A percentile compares a stretch with the other conserved stretches of the same genome.
phyloP scores from a whole-genome alignment of 2,329 filamentous ascomycete genomes.

The Penicillium sp. region DNA sequence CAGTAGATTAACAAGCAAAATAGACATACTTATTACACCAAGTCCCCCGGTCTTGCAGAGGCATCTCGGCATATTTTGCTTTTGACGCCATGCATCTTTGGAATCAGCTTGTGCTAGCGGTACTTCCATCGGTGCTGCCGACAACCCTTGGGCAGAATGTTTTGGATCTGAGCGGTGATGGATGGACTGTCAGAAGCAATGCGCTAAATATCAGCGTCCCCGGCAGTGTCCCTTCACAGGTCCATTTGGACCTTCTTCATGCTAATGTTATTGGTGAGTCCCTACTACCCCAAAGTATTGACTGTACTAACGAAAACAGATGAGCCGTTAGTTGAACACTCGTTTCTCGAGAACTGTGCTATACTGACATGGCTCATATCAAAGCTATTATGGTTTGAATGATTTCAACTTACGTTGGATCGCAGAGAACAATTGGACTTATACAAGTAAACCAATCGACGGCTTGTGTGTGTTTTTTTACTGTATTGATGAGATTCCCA shows the following conservation, averaged over 20 bases:
- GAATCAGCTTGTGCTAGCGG: slow-evolving; percentile 14
- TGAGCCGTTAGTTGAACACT: slow-evolving; percentile 31
- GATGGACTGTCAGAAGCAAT: slow-evolving; percentile 48
- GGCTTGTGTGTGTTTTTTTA: slow-evolving; percentile 37
- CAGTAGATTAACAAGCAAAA: neutral
- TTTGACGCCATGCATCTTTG: slow-evolving; percentile 19
- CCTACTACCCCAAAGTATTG: slow-evolving; percentile 1
- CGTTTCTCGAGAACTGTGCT: slow-evolving; percentile 1
- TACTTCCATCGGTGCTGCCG: slow-evolving; percentile 17
- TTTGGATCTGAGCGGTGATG: slow-evolving; percentile 42
- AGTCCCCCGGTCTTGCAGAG: neutral
- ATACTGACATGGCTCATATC: neutral
- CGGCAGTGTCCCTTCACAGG: slow-evolving; percentile 57
- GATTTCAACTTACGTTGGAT: slow-evolving; percentile 62
- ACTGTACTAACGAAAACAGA: slow-evolving; percentile 19
- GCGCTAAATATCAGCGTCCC: slow-evolving; percentile 53
- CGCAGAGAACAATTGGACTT: slow-evolving; percentile 60
- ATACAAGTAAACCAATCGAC: slow-evolving; percentile 49
- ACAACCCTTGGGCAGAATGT: slow-evolving; percentile 31
- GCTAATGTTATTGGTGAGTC: slow-evolving; percentile 53
- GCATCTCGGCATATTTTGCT: too few relatives aligned
- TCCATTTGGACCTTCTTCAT: slow-evolving; percentile 57
- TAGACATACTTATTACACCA: neutral
- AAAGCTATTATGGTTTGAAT: slow-evolving; percentile 54
- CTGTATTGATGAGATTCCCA: neutral